Evolutionary conservation across 1,284 basidiomycete species (phyloP).

Genomic region (Puccinia polysora): DNA sequence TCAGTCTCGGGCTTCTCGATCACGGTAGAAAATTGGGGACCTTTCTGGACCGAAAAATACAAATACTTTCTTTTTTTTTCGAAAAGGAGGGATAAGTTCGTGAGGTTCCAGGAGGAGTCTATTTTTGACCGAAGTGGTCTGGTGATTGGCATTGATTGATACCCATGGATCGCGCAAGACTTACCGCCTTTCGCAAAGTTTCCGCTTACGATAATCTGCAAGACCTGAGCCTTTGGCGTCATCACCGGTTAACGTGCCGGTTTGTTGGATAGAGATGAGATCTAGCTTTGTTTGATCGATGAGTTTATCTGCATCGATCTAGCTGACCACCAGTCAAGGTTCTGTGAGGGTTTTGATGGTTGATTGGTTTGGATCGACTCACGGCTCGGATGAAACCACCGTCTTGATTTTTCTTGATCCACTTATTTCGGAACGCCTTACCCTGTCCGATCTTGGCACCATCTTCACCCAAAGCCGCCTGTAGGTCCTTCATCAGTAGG

Average conservation of each 20-base stretch:
- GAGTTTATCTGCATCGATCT: slow-evolving; percentile 58
- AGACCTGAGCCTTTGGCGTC: slow-evolving; percentile 69
- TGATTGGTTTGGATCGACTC: slow-evolving; percentile 39
- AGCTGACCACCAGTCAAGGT: slow-evolving; percentile 20
- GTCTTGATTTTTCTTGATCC: slow-evolving; percentile 86
- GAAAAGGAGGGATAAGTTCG: slow-evolving; percentile 20
- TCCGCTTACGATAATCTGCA: slow-evolving; percentile 84
- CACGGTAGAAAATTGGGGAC: slow-evolving; percentile 79
- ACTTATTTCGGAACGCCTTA: slow-evolving; percentile 93
- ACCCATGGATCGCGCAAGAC: too few species aligned
- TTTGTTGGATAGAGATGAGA: slow-evolving; percentile 68
- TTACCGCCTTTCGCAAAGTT: slow-evolving; percentile 61
- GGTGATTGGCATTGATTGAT: too few species aligned
- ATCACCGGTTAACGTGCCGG: slow-evolving; percentile 60
- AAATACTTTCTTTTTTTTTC: slow-evolving; percentile 71
- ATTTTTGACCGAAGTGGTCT: not conserved
- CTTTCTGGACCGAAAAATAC: slow-evolving; percentile 87
- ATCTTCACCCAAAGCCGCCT: slow-evolving; percentile 49
- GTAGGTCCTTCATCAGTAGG: slow-evolving; percentile 20
- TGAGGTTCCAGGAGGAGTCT: slow-evolving; percentile 52
- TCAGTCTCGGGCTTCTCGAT: slow-evolving; percentile 97
- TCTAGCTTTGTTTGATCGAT: slow-evolving; percentile 70
- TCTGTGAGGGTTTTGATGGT: not conserved
- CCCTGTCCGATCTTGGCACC: slow-evolving; percentile 66
- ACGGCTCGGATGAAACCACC: slow-evolving; percentile 69